Conservation (phyloP, 2,329 filamentous ascomycete species). For the Pseudocercospora crystallina region DNA sequence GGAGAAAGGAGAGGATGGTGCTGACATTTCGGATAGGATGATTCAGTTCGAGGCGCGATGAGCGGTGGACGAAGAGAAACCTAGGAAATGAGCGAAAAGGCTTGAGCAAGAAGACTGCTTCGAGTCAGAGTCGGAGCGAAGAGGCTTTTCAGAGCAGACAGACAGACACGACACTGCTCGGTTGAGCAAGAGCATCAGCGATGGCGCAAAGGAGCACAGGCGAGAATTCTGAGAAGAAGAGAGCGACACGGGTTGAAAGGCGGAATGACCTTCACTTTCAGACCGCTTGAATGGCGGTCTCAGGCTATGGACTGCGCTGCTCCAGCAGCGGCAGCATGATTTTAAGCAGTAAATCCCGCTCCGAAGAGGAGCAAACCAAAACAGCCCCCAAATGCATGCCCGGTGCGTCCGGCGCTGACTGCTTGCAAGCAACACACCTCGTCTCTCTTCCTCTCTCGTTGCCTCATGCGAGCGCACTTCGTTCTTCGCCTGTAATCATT, state of each 20-base stretch:
- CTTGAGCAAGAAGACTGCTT: too few species aligned
- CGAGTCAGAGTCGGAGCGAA: too few species aligned
- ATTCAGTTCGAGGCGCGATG: conserved; percentile 96
- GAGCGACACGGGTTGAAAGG: too few species aligned
- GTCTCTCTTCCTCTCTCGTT: background rate
- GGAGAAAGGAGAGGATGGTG: background rate
- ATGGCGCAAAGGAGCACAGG: too few species aligned
- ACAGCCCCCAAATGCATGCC: conserved; percentile 3
- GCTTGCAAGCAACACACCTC: background rate
- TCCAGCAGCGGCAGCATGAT: conserved; percentile 2
- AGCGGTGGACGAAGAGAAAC: background rate
- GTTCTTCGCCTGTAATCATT: conserved; percentile 12
- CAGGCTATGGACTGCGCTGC: background rate
- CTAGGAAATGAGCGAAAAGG: too few species aligned
- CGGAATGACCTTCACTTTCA: too few species aligned
- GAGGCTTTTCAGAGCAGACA: too few species aligned
- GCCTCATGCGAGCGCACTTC: background rate
- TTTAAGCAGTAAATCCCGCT: too few species aligned
- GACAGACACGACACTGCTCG: too few species aligned
- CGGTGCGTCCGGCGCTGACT: conserved; percentile 1
- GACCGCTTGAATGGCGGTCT: too few species aligned
- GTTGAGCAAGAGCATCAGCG: too few species aligned
- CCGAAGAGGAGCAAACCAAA: conserved; percentile 2
- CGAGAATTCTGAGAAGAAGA: too few species aligned
- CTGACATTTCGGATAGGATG: conserved; percentile 65